These are phyloP conservation scores for Cyberlindnera mississippiensis DNA, from an alignment of 805 yeast species.

Conservation along the genomic window DNA sequence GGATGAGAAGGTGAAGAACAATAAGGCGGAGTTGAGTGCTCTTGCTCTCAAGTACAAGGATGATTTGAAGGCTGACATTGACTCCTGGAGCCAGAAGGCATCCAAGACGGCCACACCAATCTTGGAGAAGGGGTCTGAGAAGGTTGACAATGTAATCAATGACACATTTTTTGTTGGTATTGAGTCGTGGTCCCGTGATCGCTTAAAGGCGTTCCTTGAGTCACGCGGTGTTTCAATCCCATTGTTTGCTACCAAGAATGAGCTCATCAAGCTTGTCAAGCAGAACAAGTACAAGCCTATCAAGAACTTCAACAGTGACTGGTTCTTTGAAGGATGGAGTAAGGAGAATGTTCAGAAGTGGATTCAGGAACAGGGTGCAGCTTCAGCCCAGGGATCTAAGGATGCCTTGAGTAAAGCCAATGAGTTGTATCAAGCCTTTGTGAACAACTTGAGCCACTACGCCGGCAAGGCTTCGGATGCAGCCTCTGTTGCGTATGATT, in stretches of 20 bases:
- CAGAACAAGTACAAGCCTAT: constrained; percentile 36
- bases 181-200: constrained; percentile 44
- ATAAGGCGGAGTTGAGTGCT: constrained; percentile 34
- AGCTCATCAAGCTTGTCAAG: constrained; percentile 38
- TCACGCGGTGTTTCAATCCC: constrained; percentile 39
- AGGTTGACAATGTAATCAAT: constrained; percentile 35
- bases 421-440: constrained; percentile 21
- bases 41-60: constrained; percentile 33
- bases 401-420: constrained; percentile 23
- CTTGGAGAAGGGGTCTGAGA: constrained; percentile 31
- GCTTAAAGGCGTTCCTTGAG: constrained; percentile 38
- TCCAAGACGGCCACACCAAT: constrained; percentile 33
- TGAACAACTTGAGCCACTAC: constrained; percentile 11
- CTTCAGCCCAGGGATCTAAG: constrained; percentile 21
- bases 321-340: constrained; percentile 37
- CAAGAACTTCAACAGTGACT: constrained; percentile 27
- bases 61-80: constrained; percentile 37
- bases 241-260: constrained; percentile 35
- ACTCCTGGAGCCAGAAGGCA: constrained; percentile 32
- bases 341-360: constrained; percentile 37
- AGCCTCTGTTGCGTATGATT: constrained; percentile 12
- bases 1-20: constrained; percentile 31
- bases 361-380: constrained; percentile 32
- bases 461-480: constrained; percentile 17
- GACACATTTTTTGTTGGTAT: constrained; percentile 44